Base-by-base conservation (phyloP, 176 grass and related monocot genomes). In the Cenchrus americanus region DNA sequence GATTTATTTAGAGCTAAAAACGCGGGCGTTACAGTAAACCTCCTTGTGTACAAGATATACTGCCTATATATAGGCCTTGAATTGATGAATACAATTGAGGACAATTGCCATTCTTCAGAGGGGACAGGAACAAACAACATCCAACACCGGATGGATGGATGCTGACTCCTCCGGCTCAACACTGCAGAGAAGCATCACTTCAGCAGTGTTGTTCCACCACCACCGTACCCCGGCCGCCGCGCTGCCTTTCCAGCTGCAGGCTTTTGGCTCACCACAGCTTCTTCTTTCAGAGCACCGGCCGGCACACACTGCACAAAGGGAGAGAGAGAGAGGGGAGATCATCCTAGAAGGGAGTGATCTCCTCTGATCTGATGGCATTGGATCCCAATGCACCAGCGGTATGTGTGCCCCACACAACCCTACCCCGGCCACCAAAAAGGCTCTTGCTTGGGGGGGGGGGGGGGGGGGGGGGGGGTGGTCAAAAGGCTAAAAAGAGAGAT, bases 401-500 rank as follows among this genome's bases (percentile, higher is more conserved):
- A 32, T 65, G 23, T 67, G 17, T 66, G 62, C 62, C n/a, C n/a
- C 58, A 37, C 34, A 37, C 57, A 22, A 58, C 19, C 55, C 55
- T 10, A 58, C 19, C 55, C 58, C 7, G n/a, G 19, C 32, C 47
- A 9, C 71, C 41, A 63, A 85, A 86, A 85, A 43, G 34, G 34
- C 4, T 37, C 34, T 30, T 30, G 55, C 57, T 62, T 51, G 78
- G 55, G 78, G 55, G n/a, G n/a, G n/a, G n/a, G n/a, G n/a, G n/a
- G n/a, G n/a, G n/a, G n/a, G 78, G 55, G 78, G 55, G 78, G 55
- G 78, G 55, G 46, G 46, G 49, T 43, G 88, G 88, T 90, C 88
- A 90, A 90, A 90, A 86, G 83, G 40, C 79, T 82, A 82, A 64
- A 86, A 62, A 65, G n/a, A 2, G 66, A 10, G 66, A 19, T 42